Evolutionary conservation across 495 filamentous ascomycete species (phyloP).

Genomic region (Penicillium malachiteum): DNA sequence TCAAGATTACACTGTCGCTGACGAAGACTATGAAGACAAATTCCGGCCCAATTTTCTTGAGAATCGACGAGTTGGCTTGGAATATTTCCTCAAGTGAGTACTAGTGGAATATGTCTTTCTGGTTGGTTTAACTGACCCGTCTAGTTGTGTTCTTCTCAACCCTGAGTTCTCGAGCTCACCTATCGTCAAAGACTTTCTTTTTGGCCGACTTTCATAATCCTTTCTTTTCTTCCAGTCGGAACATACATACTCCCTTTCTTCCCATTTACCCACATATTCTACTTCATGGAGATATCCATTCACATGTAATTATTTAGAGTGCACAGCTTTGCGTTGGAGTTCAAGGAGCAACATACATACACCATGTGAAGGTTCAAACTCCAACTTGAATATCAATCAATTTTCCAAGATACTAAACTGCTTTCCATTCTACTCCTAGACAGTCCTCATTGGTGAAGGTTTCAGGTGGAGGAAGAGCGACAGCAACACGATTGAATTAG

Average conservation of each 20-base stretch:
- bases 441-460: too few relatives aligned
- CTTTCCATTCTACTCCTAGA: too few relatives aligned
- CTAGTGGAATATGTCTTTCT: not conserved
- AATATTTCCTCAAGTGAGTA: constrained; percentile 70
- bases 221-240: not conserved
- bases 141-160: constrained; percentile 64
- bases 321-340: constrained; percentile 2
- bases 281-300: not conserved
- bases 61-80: constrained; percentile 59
- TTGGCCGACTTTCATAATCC: constrained; percentile 41
- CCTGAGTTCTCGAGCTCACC: constrained; percentile 68
- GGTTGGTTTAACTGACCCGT: not conserved
- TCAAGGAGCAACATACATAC: not conserved
- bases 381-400: not conserved
- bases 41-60: constrained; percentile 71
- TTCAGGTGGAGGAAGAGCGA: not conserved
- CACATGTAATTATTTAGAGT: constrained; percentile 4
- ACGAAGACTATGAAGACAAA: constrained; percentile 46
- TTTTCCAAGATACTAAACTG: too few relatives aligned
- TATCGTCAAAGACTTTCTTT: constrained; percentile 70
- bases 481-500: not conserved
- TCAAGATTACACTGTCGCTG: not conserved
- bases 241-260: too few relatives aligned
- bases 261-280: not conserved
- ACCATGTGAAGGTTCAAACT: not conserved